Conservation (phyloP, 2,329 filamentous ascomycete genomes). For the Neofusicoccum sp. region DNA sequence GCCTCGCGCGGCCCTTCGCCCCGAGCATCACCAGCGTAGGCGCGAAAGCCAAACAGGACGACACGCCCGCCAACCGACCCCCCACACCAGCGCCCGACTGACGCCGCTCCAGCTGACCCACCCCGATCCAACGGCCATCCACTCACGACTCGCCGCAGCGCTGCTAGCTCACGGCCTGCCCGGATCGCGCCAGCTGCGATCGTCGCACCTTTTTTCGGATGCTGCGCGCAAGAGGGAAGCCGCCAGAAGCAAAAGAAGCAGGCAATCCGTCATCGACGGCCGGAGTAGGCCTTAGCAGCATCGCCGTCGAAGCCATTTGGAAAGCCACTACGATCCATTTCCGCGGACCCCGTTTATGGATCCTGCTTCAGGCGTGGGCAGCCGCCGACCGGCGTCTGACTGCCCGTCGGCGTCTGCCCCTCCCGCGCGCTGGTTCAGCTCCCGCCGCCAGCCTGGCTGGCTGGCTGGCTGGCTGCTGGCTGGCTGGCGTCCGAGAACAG, state of each 20-base stretch:
- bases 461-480: neutral
- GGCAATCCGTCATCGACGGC: neutral
- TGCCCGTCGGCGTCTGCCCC: neutral
- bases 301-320: neutral
- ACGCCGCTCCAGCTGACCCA: constrained; percentile 12
- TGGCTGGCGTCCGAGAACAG: constrained; percentile 5
- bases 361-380: constrained; percentile 8
- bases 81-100: constrained; percentile 2
- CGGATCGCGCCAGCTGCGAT: constrained; percentile 6
- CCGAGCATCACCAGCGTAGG: neutral
- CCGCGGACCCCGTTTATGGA: neutral
- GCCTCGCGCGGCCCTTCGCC: neutral
- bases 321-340: neutral
- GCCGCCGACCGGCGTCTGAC: neutral
- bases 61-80: neutral
- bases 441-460: neutral
- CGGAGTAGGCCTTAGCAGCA: neutral
- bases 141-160: neutral
- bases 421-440: neutral
- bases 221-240: constrained; percentile 6
- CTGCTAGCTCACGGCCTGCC: constrained; percentile 3
- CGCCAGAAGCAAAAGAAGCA: neutral
- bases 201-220: constrained; percentile 10
- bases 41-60: constrained; percentile 9
- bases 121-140: neutral